These are phyloP conservation scores for Naganishia onofrii DNA, from an alignment of 768 basidiomycete species.

Conservation along the genomic window DNA sequence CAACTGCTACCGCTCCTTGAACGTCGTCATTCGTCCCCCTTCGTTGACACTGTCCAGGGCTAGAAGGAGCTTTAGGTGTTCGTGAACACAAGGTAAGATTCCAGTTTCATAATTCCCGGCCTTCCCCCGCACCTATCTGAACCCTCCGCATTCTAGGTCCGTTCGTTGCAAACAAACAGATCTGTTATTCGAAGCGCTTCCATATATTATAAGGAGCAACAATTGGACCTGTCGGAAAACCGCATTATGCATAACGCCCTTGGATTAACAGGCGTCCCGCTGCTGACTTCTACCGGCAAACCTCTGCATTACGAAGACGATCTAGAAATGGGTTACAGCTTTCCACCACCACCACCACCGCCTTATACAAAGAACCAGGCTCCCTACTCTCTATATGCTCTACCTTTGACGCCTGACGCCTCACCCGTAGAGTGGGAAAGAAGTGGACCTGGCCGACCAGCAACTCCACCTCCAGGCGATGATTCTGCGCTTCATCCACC, in stretches of 20 bases:
- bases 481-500: constrained; percentile 15
- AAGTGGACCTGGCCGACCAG: not conserved
- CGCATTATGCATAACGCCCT: not conserved
- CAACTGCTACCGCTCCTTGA: constrained; percentile 59
- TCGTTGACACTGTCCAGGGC: not conserved
- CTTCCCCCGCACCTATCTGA: not conserved
- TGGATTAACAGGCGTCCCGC: constrained; percentile 17
- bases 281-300: not conserved
- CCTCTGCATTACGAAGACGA: not conserved
- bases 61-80: not conserved
- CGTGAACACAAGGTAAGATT: not conserved
- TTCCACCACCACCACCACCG: constrained; percentile 12
- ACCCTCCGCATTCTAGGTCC: too few relatives aligned
- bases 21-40: constrained; percentile 61
- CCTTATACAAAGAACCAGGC: not conserved
- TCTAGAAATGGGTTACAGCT: not conserved
- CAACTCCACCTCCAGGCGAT: not conserved
- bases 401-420: constrained; percentile 15
- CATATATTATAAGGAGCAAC: not conserved
- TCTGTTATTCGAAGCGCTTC: not conserved
- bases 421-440: not conserved
- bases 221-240: too few relatives aligned
- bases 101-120: not conserved
- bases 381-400: not conserved
- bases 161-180: too few relatives aligned